phyloP scores from a whole-genome alignment of 441 rosid species.

The Bocquillonia castaneifolia region DNA sequence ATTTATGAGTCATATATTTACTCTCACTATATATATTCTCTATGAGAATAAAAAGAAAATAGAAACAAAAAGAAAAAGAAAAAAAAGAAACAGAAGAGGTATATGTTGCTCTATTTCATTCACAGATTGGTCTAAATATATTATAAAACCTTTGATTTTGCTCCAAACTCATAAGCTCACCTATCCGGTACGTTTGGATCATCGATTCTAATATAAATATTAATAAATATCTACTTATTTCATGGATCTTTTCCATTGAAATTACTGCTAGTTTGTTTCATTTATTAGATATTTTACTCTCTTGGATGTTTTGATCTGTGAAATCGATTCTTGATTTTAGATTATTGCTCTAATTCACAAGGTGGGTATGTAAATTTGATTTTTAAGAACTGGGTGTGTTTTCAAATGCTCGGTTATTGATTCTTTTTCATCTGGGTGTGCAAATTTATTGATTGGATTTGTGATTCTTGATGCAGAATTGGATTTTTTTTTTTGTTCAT shows the following conservation, averaged over 20 bases:
- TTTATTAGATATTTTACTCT: neutral
- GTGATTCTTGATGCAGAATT: conserved; percentile 20
- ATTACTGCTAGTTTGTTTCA: neutral
- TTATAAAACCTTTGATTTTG: conserved; percentile 26
- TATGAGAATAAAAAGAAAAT: conserved; percentile 1
- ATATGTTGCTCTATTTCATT: conserved; percentile 16
- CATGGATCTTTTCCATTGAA: conserved; percentile 15
- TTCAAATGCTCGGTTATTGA: conserved; percentile 22
- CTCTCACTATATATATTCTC: no score
- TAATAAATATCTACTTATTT: conserved; percentile 9
- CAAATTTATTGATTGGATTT: conserved; percentile 24
- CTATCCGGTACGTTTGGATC: conserved; percentile 31
- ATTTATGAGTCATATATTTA: no score
- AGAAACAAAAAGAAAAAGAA: neutral
- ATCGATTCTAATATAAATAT: conserved; percentile 28
- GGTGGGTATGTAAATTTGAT: neutral
- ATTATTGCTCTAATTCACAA: conserved; percentile 19
- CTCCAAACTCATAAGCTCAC: conserved; percentile 19
- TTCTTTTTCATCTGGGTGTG: conserved; percentile 17
- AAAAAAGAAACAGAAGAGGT: neutral
- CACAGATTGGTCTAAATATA: conserved; percentile 34
- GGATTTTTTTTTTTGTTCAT: conserved; percentile 11
- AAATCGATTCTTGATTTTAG: conserved; percentile 23
- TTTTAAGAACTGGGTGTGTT: conserved; percentile 27
- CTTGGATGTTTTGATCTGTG: conserved; percentile 31